Evolutionary conservation across 345 rosid genomes (phyloP).

Genomic region (Eucalyptus curtisii): DNA sequence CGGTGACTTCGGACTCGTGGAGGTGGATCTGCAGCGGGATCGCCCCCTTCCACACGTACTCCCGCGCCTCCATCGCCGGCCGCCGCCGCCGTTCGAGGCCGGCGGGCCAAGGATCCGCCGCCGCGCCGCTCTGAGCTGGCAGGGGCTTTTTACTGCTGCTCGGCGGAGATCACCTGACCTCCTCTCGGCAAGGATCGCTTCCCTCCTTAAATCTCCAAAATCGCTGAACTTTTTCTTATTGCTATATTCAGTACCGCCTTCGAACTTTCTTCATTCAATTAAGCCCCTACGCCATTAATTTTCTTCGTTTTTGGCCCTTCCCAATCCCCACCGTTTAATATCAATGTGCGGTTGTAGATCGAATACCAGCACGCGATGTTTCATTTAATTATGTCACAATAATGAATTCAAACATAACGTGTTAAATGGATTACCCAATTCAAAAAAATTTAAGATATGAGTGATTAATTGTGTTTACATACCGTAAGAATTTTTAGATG

Average conservation of each 20-base stretch:
- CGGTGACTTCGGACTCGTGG: slow-evolving; percentile 77
- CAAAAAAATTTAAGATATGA: neutral
- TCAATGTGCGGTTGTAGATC: too few species aligned
- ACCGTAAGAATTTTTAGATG: neutral
- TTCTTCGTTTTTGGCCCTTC: neutral
- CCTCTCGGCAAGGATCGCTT: neutral
- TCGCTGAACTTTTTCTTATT: neutral
- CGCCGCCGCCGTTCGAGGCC: neutral
- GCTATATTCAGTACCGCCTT: neutral
- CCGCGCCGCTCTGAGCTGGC: neutral
- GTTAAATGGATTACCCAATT: neutral
- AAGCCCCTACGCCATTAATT: neutral
- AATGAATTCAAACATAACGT: neutral
- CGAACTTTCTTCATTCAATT: neutral
- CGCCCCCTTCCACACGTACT: slow-evolving; percentile 86
- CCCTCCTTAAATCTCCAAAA: neutral
- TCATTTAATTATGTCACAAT: neutral
- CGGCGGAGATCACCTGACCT: neutral
- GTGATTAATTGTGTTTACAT: neutral
- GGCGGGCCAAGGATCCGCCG: neutral
- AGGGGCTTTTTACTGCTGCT: neutral
- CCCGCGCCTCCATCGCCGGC: slow-evolving; percentile 44
- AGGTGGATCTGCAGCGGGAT: slow-evolving; percentile 85
- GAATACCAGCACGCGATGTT: too few species aligned
- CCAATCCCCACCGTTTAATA: too few species aligned